These are phyloP conservation scores for Nakazawaea sp. DNA, from an alignment of 805 yeast species.

Conservation along the genomic window DNA sequence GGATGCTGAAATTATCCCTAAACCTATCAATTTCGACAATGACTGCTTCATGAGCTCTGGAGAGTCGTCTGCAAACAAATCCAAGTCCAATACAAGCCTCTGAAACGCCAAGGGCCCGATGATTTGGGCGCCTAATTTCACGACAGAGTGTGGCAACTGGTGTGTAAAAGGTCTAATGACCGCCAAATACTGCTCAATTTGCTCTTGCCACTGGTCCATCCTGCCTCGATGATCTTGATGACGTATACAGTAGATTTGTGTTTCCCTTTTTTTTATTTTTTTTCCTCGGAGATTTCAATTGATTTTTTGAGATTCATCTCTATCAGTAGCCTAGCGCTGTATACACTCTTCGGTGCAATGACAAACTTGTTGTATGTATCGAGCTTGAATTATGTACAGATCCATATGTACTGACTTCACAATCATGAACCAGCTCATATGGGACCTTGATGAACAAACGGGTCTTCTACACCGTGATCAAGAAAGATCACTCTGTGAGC, in stretches of 20 bases:
- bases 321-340: no score
- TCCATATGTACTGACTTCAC: no score
- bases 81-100: slow-evolving; percentile 18
- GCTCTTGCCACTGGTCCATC: neutral
- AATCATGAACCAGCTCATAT: slow-evolving; percentile 8
- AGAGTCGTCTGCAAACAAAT: slow-evolving; percentile 16
- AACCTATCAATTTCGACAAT: slow-evolving; percentile 25
- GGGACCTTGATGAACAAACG: slow-evolving; percentile 10
- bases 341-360: no score
- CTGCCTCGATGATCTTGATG: neutral
- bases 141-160: slow-evolving; percentile 17
- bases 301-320: neutral
- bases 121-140: slow-evolving; percentile 16
- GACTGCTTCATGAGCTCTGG: slow-evolving; percentile 21
- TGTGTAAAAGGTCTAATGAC: slow-evolving; percentile 14
- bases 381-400: no score
- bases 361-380: no score
- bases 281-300: neutral
- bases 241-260: neutral
- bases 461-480: slow-evolving; percentile 11
- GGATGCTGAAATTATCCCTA: slow-evolving; percentile 29
- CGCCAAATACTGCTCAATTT: slow-evolving; percentile 13
- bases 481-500: neutral
- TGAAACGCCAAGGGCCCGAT: slow-evolving; percentile 22
- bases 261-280: neutral